Percentiles rank a stretch among this genome's conserved stretches.
Conservation (phyloP, 176 grass and related monocot genomes). For the Eremochloa ophiuroides region DNA sequence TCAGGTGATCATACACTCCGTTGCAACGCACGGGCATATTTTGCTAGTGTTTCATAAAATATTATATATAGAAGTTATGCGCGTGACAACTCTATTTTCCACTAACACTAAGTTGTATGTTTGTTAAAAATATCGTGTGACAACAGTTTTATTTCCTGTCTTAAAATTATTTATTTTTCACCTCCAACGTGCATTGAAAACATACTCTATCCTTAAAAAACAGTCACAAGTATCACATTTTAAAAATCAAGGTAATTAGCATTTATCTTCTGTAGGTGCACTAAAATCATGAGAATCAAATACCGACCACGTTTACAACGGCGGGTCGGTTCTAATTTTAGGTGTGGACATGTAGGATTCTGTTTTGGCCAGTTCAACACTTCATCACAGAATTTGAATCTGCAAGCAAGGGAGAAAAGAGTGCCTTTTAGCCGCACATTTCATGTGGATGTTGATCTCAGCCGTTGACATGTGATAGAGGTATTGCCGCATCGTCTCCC, state of each 20-base stretch:
- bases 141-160: background rate
- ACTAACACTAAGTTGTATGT: too few species aligned
- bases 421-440: background rate
- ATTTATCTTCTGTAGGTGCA: background rate
- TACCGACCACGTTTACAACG: background rate
- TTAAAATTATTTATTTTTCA: background rate
- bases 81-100: too few species aligned
- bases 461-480: constrained; percentile 33
- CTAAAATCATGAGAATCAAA: background rate
- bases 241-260: background rate
- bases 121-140: too few species aligned
- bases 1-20: too few species aligned
- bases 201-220: background rate
- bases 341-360: too few species aligned
- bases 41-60: too few species aligned
- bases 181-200: background rate
- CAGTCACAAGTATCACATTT: background rate
- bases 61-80: too few species aligned
- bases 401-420: background rate
- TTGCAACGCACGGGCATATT: too few species aligned
- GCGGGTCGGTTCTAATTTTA: background rate
- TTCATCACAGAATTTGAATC: background rate
- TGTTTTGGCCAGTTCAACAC: background rate
- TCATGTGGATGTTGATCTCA: background rate
- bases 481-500: background rate